Base-by-base conservation (phyloP, 208 protist genomes). In the Trypanosoma platydactyli region DNA sequence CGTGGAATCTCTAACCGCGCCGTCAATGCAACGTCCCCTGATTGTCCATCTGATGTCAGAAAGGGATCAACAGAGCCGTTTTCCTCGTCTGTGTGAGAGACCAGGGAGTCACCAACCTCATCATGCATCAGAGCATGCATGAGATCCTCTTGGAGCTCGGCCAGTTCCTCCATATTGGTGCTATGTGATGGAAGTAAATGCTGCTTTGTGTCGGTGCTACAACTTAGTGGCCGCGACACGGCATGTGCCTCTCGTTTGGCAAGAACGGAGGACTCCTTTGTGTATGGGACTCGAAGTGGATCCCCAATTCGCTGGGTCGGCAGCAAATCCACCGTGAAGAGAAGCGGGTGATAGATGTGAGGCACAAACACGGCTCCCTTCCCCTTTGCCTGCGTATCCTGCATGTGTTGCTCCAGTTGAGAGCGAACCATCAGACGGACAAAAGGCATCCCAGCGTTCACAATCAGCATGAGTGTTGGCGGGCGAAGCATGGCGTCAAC, bases 401-500 rank as follows among this genome's bases (percentile, higher is more conserved):
- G 27, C 6, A 46, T 18, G 60, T 92, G 83, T 9, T 20, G 27
- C 72, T 89, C 79, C 13, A 94, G 69, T 56, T 94, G 86, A 48
- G 81, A 71, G 0, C 77, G 83, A 49, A 88, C 45, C 38, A 80
- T 80, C 13, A 92, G 69, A 15, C 89, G 86, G 20, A 69, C 58
- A 60, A 94, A 65, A 1, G 82, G 77, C 44, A 70, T 24, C 25
- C 71, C 72, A 16, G 58, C 50, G 66, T 92, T 89, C n/a, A 92
- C 71, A 42, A 77, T 50, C 24, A 92, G 71, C 25, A 90, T 64
- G 6, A 71, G 62, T 50, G 55, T 55, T 20, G 77, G 70, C 18
- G 84, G 84, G 4, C 78, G 74, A 35, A 86, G 49, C 84, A 89
- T 79, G 18, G 74, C 66, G 45, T 86, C 77, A 24, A 90, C 68